Base-by-base conservation (phyloP, 257 asterid species). In the Solanum etuberosum region DNA sequence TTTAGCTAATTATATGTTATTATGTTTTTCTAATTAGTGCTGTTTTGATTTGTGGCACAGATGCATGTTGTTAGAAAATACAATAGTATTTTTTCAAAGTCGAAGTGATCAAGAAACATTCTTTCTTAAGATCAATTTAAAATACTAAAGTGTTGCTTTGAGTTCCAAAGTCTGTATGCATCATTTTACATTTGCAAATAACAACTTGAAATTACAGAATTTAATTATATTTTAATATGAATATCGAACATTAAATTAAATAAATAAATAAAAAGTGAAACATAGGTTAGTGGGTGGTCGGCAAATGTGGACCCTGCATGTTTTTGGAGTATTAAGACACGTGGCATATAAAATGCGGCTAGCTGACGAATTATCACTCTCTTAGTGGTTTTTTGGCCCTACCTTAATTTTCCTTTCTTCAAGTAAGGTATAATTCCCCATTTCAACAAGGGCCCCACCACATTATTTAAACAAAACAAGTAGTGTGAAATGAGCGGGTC, bases 361-460 rank as follows among this genome's bases (percentile, higher is more conserved):
- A 34, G 80, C 3, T 72, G 80, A 72, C 27, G 46, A 72, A 72
- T 35, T 4, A 72, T 82, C 29, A 29, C 15, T 31, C 2, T 2
- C 18, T 9, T 51, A n/a, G 68, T 83, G 86, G 86, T 37, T 16
- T 29, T n/a, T 67, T 54, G 82, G 68, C 20, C 86, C 86, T 77
- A 43, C 46, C 46, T 9, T 1, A n/a, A 18, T 81, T 87, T 93
- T 61, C 88, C 54, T 87, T 87, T 42, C 82, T 51, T 68, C 85
- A 92, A 93, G 96, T 57, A 93, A 91, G 87, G 94, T 61, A 91
- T 92, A 87, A 87, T 85, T 5, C 20, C 29, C 2, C 31, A 35
- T 9, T 35, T 35, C 46, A 25, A 20, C 40, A 6, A 18, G 5
- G 46, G 9, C 16, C 74, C 74, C 20, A 16, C 11, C 42, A 71